A percentile compares a stretch with the other conserved stretches of the same genome.
Evolutionary conservation across 1,284 basidiomycete species (phyloP).

Genomic region (Ganoderma lingzhi): DNA sequence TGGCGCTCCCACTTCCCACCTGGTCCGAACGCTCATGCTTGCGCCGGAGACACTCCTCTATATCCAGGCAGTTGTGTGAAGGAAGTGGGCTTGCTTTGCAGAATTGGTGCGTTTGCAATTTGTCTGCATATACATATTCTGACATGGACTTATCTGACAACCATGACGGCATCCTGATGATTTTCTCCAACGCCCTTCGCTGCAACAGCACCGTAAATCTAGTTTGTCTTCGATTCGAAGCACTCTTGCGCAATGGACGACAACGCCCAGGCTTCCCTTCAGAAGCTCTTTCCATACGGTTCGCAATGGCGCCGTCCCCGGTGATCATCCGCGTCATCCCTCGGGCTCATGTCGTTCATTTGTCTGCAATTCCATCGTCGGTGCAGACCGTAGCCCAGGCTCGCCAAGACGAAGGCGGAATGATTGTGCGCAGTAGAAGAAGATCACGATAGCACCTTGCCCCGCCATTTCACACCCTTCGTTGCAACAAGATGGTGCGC

Average conservation of each 20-base stretch:
- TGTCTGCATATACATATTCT: not conserved
- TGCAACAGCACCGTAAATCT: not conserved
- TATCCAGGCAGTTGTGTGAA: not conserved
- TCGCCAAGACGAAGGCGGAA: not conserved
- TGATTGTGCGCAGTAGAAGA: not conserved
- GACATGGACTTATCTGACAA: not conserved
- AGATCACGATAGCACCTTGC: constrained; percentile 8
- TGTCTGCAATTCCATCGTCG: not conserved
- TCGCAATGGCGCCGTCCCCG: not conserved
- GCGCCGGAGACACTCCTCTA: not conserved
- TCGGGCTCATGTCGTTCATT: not conserved
- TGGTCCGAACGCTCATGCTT: not conserved
- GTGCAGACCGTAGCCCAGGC: not conserved
- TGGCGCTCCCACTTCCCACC: not conserved
- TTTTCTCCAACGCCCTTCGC: not conserved
- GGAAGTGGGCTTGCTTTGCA: not conserved
- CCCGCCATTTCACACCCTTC: constrained; percentile 6
- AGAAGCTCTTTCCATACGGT: not conserved
- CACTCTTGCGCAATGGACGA: not conserved
- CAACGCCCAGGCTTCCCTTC: not conserved
- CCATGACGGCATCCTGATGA: not conserved
- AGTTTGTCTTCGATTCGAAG: not conserved
- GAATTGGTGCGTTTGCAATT: not conserved
- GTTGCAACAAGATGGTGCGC: constrained; percentile 13
- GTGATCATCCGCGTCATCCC: not conserved